These are phyloP conservation scores for Phlyctochytrium planicorne DNA, from an alignment of 192 early-diverging fungal species.

Conservation along the genomic window DNA sequence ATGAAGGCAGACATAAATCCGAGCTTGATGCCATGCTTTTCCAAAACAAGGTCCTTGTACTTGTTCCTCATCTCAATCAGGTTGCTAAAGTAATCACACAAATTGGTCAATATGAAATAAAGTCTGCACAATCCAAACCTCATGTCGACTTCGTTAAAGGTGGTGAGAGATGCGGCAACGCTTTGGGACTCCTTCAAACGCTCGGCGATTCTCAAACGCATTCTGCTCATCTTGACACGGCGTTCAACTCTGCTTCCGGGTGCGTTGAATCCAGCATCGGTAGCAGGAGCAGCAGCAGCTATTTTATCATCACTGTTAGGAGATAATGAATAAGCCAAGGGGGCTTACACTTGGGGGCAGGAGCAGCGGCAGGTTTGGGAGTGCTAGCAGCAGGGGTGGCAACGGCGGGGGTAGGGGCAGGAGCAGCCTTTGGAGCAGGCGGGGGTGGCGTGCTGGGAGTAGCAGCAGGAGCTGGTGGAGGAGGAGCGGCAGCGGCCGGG, in stretches of 20 bases:
- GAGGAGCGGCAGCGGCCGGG: slow-evolving; percentile 20
- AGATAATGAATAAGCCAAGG: background rate
- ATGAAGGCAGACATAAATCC: slow-evolving; percentile 99
- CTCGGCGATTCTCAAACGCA: slow-evolving; percentile 91
- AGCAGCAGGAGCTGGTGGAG: slow-evolving; percentile 48
- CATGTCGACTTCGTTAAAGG: slow-evolving; percentile 99
- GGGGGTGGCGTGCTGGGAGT: slow-evolving; percentile 25
- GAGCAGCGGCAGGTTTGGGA: slow-evolving; percentile 31
- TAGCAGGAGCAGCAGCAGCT: slow-evolving; percentile 38
- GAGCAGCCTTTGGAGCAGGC: slow-evolving; percentile 29
- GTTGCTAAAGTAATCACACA: slow-evolving; percentile 47
- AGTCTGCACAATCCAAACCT: slow-evolving; percentile 35
- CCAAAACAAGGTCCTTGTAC: slow-evolving; percentile 93
- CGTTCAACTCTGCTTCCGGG: slow-evolving; percentile 32
- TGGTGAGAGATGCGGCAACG: slow-evolving; percentile 94
- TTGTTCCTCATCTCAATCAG: slow-evolving; percentile 86
- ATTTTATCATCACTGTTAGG: no score
- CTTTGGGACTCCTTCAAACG: slow-evolving; percentile 97
- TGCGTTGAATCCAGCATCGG: slow-evolving; percentile 21
- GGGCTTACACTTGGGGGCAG: slow-evolving; percentile 21
- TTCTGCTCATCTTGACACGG: slow-evolving; percentile 90
- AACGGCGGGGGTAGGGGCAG: slow-evolving; percentile 41
- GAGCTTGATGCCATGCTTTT: slow-evolving; percentile 94
- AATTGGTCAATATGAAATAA: background rate
- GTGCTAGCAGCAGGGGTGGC: slow-evolving; percentile 40